Percentiles rank a stretch among this genome's conserved stretches.
Conservation (phyloP, 768 basidiomycete species). For the Amanita muscaria region DNA sequence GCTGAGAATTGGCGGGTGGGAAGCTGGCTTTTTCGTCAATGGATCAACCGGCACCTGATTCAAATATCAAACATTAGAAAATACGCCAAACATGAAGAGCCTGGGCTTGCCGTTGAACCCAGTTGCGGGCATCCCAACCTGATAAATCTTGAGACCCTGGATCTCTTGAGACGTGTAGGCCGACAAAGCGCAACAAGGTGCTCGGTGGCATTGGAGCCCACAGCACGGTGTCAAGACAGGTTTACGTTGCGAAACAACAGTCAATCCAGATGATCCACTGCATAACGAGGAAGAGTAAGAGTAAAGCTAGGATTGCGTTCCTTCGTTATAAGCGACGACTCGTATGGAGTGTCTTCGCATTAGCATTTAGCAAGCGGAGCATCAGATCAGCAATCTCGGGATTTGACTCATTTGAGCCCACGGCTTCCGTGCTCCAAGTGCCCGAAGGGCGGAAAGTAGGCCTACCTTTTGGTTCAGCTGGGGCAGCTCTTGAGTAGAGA, state of each 20-base stretch:
- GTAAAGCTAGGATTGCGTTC: constrained; percentile 55
- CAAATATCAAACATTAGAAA: constrained; percentile 6
- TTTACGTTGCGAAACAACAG: constrained; percentile 47
- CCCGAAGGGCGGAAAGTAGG: constrained; percentile 70
- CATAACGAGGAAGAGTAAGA: constrained; percentile 56
- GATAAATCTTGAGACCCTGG: constrained; percentile 67
- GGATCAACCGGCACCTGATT: constrained; percentile 42
- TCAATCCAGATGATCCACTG: constrained; percentile 46
- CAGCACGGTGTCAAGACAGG: constrained; percentile 60
- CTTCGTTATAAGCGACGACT: constrained; percentile 40
- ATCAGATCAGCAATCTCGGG: constrained; percentile 83
- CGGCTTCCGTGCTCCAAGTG: constrained; percentile 76
- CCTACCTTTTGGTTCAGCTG: constrained; percentile 49
- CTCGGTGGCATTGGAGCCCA: constrained; percentile 76
- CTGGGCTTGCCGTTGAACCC: constrained; percentile 35
- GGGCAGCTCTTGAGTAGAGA: constrained; percentile 30
- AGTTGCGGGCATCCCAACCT: constrained; percentile 67
- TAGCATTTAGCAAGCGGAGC: constrained; percentile 62
- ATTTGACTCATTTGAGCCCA: constrained; percentile 72
- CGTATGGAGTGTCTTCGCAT: constrained; percentile 65
- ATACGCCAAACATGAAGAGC: neutral
- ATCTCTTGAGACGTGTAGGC: constrained; percentile 75
- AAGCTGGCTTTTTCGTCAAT: constrained; percentile 49
- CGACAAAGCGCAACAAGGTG: constrained; percentile 73
- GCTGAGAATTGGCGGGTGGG: constrained; percentile 77